Percentiles rank a stretch among this genome's conserved stretches.
phyloP scores from a whole-genome alignment of 306 rosid genomes.

The Clitoria ternatea region DNA sequence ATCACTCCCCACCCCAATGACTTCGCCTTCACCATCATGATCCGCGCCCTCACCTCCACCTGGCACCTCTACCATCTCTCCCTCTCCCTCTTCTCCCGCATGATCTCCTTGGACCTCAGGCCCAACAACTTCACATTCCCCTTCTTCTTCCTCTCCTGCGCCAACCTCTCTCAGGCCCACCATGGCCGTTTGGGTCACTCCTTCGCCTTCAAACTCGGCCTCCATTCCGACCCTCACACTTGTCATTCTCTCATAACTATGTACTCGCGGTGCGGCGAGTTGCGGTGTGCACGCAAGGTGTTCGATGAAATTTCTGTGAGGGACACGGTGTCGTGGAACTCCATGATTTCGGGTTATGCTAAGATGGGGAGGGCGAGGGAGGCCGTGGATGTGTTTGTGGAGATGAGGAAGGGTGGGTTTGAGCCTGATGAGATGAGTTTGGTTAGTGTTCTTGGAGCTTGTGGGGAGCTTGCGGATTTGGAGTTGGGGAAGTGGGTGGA shows the following conservation, averaged over 20 bases:
- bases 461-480: conserved; percentile 76
- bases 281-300: conserved; percentile 59
- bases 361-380: conserved; percentile 60
- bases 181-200: conserved; percentile 54
- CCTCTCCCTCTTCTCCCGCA: conserved; percentile 47
- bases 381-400: conserved; percentile 58
- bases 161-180: conserved; percentile 36
- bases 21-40: conserved; percentile 81
- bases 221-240: conserved; percentile 52
- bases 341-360: conserved; percentile 74
- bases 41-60: conserved; percentile 74
- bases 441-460: conserved; percentile 76
- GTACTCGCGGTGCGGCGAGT: conserved; percentile 53
- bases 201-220: conserved; percentile 42
- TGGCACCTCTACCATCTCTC: conserved; percentile 59
- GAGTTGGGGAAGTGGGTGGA: conserved; percentile 75
- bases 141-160: conserved; percentile 74
- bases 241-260: conserved; percentile 62
- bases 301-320: conserved; percentile 64
- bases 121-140: conserved; percentile 78
- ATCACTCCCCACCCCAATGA: conserved; percentile 54
- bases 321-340: conserved; percentile 90
- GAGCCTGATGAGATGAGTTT: conserved; percentile 73
- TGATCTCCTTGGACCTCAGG: conserved; percentile 39
- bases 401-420: conserved; percentile 57